Conservation (phyloP, 495 filamentous ascomycete species). For the Trichoderma asperelloides region DNA sequence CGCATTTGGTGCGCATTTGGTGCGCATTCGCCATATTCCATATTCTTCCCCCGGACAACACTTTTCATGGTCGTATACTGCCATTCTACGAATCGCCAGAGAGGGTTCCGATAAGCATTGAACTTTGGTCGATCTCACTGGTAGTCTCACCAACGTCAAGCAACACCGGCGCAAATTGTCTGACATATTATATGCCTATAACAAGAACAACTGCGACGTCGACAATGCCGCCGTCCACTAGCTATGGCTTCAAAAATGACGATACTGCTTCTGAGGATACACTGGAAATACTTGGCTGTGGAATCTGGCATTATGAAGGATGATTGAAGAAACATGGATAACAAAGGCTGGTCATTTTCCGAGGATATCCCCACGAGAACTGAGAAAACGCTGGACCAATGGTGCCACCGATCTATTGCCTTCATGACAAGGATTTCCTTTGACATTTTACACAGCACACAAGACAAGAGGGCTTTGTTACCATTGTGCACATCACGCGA, state of each 20-base stretch:
- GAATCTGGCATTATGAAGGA: neutral
- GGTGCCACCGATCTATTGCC: neutral
- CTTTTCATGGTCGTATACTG: too few species aligned
- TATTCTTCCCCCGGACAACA: too few species aligned
- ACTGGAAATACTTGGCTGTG: neutral
- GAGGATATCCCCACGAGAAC: neutral
- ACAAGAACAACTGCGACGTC: neutral
- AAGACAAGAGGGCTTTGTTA: neutral
- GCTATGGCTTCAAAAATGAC: neutral
- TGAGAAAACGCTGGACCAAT: neutral
- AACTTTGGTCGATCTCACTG: too few species aligned
- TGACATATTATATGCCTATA: neutral
- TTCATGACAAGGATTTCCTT: neutral
- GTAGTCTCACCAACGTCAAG: too few species aligned
- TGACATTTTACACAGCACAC: neutral
- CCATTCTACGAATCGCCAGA: too few species aligned
- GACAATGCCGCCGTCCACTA: neutral
- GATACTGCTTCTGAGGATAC: neutral
- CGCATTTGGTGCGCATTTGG: too few species aligned
- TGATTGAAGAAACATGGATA: neutral
- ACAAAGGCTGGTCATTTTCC: neutral
- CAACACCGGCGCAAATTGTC: neutral
- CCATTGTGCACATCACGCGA: neutral
- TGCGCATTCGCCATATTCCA: too few species aligned
- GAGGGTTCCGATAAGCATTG: too few species aligned